These are phyloP conservation scores for Plectosphaerella sp. DNA, from an alignment of 2,329 filamentous ascomycete genomes.

Conservation along the genomic window DNA sequence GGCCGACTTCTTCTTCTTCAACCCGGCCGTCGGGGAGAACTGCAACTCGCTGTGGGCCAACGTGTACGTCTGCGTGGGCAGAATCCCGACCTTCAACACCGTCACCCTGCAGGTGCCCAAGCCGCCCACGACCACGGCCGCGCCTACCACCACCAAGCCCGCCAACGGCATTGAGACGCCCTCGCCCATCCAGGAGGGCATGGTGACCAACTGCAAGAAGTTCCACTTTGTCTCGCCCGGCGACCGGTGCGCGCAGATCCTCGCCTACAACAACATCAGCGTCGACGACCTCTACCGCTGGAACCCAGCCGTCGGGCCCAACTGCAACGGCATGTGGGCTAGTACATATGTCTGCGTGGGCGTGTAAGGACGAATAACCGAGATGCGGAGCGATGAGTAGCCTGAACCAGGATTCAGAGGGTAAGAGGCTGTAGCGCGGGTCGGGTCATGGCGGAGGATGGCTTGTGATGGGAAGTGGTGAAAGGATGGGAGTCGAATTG, in stretches of 20 bases:
- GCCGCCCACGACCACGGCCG: constrained; percentile 1
- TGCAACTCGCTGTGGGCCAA: constrained; percentile 14
- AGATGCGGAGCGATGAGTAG: too few relatives aligned
- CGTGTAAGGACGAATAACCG: too few relatives aligned
- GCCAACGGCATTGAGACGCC: constrained; percentile 11
- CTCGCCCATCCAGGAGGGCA: constrained; percentile 5
- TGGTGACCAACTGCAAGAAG: constrained; percentile 9
- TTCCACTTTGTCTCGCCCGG: constrained; percentile 6
- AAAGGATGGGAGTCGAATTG: too few relatives aligned
- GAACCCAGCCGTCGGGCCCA: not conserved
- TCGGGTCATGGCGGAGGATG: too few relatives aligned
- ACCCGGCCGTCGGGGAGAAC: constrained; percentile 14
- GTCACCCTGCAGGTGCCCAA: too few relatives aligned
- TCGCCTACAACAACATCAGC: constrained; percentile 1
- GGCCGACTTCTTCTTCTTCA: constrained; percentile 5
- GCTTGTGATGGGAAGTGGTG: too few relatives aligned
- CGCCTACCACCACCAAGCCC: constrained; percentile 7
- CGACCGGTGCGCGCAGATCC: constrained; percentile 7
- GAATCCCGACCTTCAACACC: too few relatives aligned
- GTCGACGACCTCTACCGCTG: not conserved
- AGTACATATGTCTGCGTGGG: not conserved
- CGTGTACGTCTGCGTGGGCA: constrained; percentile 15
- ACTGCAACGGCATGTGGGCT: not conserved
- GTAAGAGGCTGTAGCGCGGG: too few relatives aligned
- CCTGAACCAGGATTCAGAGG: too few relatives aligned